These are phyloP conservation scores for Blastobotrys indianensis DNA, from an alignment of 1,139 yeast genomes.

Conservation along the genomic window DNA sequence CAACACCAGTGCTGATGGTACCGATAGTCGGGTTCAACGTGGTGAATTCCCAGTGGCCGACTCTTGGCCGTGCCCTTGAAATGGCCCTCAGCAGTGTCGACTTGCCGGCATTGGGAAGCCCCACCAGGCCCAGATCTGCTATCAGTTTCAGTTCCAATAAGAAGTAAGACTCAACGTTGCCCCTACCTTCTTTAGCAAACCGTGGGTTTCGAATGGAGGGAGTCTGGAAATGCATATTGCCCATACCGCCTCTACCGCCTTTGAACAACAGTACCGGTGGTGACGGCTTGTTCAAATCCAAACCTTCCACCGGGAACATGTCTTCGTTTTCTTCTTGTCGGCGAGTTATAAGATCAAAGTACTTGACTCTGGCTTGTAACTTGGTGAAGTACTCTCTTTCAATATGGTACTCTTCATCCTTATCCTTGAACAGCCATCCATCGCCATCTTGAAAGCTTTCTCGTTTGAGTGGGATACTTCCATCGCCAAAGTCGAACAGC, in stretches of 20 bases:
- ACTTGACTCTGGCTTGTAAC: constrained; percentile 55
- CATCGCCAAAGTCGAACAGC: constrained; percentile 11
- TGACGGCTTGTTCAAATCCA: constrained; percentile 65
- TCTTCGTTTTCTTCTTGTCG: constrained; percentile 60
- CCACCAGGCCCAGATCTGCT: constrained; percentile 92
- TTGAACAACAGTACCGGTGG: constrained; percentile 62
- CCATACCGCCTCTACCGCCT: constrained; percentile 94
- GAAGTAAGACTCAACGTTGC: constrained; percentile 59
- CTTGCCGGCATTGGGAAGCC: constrained; percentile 95
- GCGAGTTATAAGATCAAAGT: constrained; percentile 56
- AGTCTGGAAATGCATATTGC: constrained; percentile 91
- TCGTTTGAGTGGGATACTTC: constrained; percentile 46
- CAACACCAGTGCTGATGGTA: constrained; percentile 64
- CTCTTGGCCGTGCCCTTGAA: constrained; percentile 81
- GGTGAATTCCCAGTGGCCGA: constrained; percentile 97
- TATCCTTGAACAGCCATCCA: constrained; percentile 78
- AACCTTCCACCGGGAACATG: constrained; percentile 68
- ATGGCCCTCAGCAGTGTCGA: constrained; percentile 85
- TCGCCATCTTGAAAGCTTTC: constrained; percentile 57
- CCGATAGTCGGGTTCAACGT: constrained; percentile 91
- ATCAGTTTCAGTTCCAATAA: constrained; percentile 76
- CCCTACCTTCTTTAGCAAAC: constrained; percentile 75
- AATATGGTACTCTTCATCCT: constrained; percentile 63
- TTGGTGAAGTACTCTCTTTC: constrained; percentile 58
- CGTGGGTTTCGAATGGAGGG: constrained; percentile 81